Evolutionary conservation across 2,329 filamentous ascomycete species (phyloP), one percentile per base, ranked within the genome.

Genomic region (Lasiodiplodia theobromae): DNA sequence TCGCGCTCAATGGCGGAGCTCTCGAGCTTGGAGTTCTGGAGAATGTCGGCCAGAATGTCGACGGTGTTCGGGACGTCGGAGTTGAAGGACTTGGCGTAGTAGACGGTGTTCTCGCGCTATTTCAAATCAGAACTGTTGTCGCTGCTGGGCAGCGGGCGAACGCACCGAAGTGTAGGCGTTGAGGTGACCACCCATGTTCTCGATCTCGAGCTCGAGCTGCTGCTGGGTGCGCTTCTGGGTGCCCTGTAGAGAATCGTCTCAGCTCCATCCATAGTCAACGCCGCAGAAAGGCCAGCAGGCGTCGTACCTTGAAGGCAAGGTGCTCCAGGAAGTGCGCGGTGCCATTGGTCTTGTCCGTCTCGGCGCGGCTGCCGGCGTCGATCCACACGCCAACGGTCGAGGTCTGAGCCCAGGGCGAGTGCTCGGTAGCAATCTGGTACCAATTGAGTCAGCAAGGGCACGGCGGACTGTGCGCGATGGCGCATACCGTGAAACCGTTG

Each of bases 251-350:
- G 64, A 66, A 58, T 68, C 54, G 58, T 69, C 72, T 79, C 73
- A 78, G 77, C 74, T 37, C 70, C 28, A 67, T 66, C 63, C 64
- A 60, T 56, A 16, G n/a, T 11, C 10, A 47, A 4, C 44, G n/a
- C 44, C 44, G 21, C 10, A 66, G 54, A 68, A 69, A 64, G 57
- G 52, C 40, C 18, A 23, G 65, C 16, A 51, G 53, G 67, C 38
- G 68, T 71, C 62, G 75, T 88, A 97, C 94, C 93, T 99, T 99
- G 91, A 99, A 99, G 77, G 96, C 96, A 83, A 99, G 89, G 87
- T 99, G 96, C 88, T 99, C 96, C 77, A 99, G 90, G 88, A 99
- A 99, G 87, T 99, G 96, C 79, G 96, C 96, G 77, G 96, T 99
- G 84, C 96, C 96, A 86, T 98, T 99, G 80, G 93, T 98, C 89